Conservation (phyloP, 1,284 basidiomycete genomes). For the Cutaneotrichosporon cavernicola region DNA sequence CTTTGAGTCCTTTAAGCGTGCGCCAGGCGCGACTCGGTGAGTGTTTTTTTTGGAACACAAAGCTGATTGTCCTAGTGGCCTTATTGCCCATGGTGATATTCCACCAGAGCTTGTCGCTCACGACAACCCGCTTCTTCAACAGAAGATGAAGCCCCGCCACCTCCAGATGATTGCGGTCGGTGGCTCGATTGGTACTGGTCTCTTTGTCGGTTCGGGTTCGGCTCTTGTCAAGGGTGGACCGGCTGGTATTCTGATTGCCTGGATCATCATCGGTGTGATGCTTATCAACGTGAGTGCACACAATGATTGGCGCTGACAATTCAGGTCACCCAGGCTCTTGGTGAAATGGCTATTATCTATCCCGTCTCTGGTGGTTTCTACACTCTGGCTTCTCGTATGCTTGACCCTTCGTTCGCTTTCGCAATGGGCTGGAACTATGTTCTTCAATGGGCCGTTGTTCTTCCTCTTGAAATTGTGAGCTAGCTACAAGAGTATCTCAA, state of each 20-base stretch:
- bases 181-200: slow-evolving; percentile 57
- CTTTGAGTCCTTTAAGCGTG: slow-evolving; percentile 53
- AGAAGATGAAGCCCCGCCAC: slow-evolving; percentile 53
- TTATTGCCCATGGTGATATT: slow-evolving; percentile 40
- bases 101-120: slow-evolving; percentile 35
- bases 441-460: slow-evolving; percentile 51
- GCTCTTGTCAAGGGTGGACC: slow-evolving; percentile 57
- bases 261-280: slow-evolving; percentile 43
- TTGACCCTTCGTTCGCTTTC: slow-evolving; percentile 46
- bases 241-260: slow-evolving; percentile 53
- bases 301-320: not conserved
- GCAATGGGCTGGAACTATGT: slow-evolving; percentile 53
- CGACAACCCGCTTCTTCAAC: slow-evolving; percentile 50
- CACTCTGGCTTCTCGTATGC: slow-evolving; percentile 48
- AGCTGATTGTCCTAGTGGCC: slow-evolving; percentile 28
- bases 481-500: not conserved
- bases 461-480: slow-evolving; percentile 49
- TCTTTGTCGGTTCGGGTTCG: slow-evolving; percentile 54
- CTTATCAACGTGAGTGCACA: slow-evolving; percentile 18
- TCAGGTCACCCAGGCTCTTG: slow-evolving; percentile 51
- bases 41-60: no score
- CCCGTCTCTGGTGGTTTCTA: slow-evolving; percentile 57
- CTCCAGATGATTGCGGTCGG: slow-evolving; percentile 55
- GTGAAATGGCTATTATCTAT: slow-evolving; percentile 55
- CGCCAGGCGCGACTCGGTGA: slow-evolving; percentile 50